Evolutionary conservation across 106 monocot species (phyloP), one percentile per base, ranked within the genome.

Genomic region (Hemerocallis citrina): DNA sequence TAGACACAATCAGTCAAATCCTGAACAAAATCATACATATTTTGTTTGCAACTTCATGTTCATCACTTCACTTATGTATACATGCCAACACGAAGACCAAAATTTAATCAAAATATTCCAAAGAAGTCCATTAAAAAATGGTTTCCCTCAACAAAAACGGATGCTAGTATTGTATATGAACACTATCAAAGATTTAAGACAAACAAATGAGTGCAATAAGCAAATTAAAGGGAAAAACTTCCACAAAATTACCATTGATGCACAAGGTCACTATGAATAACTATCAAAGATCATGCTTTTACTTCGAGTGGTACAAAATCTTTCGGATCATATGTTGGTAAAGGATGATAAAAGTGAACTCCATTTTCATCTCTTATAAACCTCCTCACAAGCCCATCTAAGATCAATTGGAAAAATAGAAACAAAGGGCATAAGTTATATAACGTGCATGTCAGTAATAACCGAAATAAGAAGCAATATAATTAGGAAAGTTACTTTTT

Each of bases 211-310:
- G n/a, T n/a, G n/a, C n/a, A n/a, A n/a, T n/a, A n/a, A n/a, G n/a
- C n/a, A n/a, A n/a, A n/a, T n/a, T n/a, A n/a, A n/a, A n/a, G n/a
- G n/a, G n/a, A n/a, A n/a, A n/a, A n/a, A n/a, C n/a, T n/a, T n/a
- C n/a, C n/a, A n/a, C n/a, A n/a, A 30, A 41, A 41, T 64, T 19
- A 92, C 98, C 98, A 92, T 69, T 88, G 88, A 76, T 98, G 91
- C 34, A 98, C 64, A 66, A 92, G 82, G 61, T 98, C 77, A 52
- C 98, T 92, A 79, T 98, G 91, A 70, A 98, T 84, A 59, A 98
- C 85, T 34, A 98, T 82, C 67, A 98, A 75, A 74, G 83, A 66
- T 1, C 96, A 91, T 51, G 87, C 84, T 75, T 88, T 92, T 4
- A 88, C 91, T 79, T 91, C 96, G 13, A 98, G 13, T 6, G 87